Conservation (phyloP, 2,329 filamentous ascomycete genomes). For the Colletotrichum sp. region DNA sequence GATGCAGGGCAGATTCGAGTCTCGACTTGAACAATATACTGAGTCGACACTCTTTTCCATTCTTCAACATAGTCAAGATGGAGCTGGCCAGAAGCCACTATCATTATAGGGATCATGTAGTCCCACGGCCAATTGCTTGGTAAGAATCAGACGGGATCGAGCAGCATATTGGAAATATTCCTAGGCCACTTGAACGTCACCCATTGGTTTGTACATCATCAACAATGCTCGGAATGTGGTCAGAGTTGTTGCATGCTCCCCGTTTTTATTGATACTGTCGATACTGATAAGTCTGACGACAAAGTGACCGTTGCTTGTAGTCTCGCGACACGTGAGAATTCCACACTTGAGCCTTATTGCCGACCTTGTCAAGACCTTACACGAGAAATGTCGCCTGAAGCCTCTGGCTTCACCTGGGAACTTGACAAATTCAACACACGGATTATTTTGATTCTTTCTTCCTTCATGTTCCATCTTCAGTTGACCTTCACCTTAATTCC, state of each 20-base stretch:
- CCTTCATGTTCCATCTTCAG: not conserved
- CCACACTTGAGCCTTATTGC: not conserved
- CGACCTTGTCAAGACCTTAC: not conserved
- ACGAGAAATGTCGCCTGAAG: not conserved
- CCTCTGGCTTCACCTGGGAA: not conserved
- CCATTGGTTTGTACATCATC: not conserved
- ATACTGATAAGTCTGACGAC: not conserved
- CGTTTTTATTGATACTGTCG: not conserved
- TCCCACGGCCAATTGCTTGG: not conserved
- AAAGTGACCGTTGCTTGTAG: not conserved
- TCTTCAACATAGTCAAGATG: not conserved
- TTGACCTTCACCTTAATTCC: not conserved
- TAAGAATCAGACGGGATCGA: not conserved
- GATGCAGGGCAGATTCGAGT: not conserved
- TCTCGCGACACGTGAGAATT: not conserved
- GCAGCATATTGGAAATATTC: not conserved
- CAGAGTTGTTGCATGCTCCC: not conserved
- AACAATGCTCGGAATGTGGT: not conserved
- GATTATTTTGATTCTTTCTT: not conserved
- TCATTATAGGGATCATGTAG: not conserved
- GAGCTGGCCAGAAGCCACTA: not conserved
- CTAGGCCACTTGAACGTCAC: not conserved
- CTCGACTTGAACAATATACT: not conserved
- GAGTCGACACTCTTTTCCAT: not conserved
- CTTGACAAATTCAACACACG: not conserved